A percentile compares a stretch with the other conserved stretches of the same genome.
phyloP scores from a whole-genome alignment of 2,329 filamentous ascomycete species.

The Aspergillus pseudoglaucus region DNA sequence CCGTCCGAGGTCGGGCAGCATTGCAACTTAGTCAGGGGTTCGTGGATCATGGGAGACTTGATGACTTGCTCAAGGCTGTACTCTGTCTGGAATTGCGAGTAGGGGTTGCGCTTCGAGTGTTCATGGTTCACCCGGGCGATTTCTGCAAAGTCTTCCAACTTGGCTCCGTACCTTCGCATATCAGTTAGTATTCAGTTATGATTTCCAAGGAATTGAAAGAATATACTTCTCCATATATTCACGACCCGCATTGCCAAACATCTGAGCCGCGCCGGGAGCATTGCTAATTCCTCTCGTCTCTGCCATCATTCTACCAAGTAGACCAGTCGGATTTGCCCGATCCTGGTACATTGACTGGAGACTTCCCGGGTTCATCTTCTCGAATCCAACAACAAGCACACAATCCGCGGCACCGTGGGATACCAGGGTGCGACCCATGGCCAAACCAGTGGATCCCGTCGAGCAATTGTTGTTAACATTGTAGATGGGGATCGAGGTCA shows the following conservation, averaged over 20 bases:
- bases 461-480: slow-evolving; percentile 99
- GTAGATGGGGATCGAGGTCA: slow-evolving; percentile 93
- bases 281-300: slow-evolving; percentile 74
- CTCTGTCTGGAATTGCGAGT: slow-evolving; percentile 93
- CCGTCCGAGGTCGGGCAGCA: slow-evolving; percentile 96
- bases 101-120: slow-evolving; percentile 87
- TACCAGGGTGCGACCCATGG: slow-evolving; percentile 75
- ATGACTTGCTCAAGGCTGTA: slow-evolving; percentile 82
- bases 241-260: slow-evolving; percentile 88
- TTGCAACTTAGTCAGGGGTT: slow-evolving; percentile 92
- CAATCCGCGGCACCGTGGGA: slow-evolving; percentile 76
- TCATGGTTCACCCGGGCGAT: slow-evolving; percentile 89
- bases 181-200: slow-evolving; percentile 1
- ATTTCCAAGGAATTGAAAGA: background rate
- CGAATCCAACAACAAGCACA: slow-evolving; percentile 86
- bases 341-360: slow-evolving; percentile 81
- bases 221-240: slow-evolving; percentile 90
- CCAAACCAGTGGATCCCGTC: slow-evolving; percentile 85
- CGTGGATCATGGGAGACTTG: slow-evolving; percentile 68
- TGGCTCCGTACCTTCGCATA: slow-evolving; percentile 68
- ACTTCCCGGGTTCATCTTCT: slow-evolving; percentile 96
- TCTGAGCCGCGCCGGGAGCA: slow-evolving; percentile 78
- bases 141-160: slow-evolving; percentile 80
- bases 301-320: slow-evolving; percentile 70
- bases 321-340: slow-evolving; percentile 69